Conservation (phyloP, 257 asterid genomes). For the Rehmannia glutinosa region DNA sequence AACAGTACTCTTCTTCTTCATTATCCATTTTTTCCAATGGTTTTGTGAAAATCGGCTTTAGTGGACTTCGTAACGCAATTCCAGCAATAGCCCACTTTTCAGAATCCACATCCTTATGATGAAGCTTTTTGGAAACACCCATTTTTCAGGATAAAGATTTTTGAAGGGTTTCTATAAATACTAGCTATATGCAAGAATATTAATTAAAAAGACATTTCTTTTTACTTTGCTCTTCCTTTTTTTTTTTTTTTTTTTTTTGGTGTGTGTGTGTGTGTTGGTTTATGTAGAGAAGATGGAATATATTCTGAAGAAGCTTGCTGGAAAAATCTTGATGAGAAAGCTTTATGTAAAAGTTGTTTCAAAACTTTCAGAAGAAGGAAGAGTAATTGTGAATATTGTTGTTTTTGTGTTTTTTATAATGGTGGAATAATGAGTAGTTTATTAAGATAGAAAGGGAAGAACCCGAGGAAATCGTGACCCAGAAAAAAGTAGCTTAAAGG, state of each 20-base stretch:
- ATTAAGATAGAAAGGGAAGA: no score
- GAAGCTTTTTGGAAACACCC: slow-evolving; percentile 17
- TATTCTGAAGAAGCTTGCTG: slow-evolving; percentile 23
- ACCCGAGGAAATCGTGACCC: slow-evolving; percentile 40
- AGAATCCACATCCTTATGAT: slow-evolving; percentile 21
- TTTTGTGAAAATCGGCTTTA: slow-evolving; percentile 30
- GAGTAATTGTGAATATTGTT: slow-evolving; percentile 25
- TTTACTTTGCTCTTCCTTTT: neutral
- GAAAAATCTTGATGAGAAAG: slow-evolving; percentile 12
- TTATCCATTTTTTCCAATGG: slow-evolving; percentile 1
- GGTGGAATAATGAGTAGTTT: no score
- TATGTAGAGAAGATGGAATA: slow-evolving; percentile 27
- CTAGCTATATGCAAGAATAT: slow-evolving; percentile 1
- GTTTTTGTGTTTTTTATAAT: no score
- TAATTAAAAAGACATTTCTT: neutral
- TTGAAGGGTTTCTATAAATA: slow-evolving; percentile 17
- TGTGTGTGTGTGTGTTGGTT: no score
- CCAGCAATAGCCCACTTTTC: slow-evolving; percentile 41
- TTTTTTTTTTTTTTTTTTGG: neutral
- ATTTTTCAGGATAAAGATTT: neutral
- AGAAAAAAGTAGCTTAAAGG: slow-evolving; percentile 23
- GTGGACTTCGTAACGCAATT: slow-evolving; percentile 26
- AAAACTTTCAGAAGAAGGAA: neutral
- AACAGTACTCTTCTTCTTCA: slow-evolving; percentile 19
- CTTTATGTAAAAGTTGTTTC: neutral